Base-by-base conservation (phyloP, 2,329 filamentous ascomycete species). In the Trichoderma sp. region DNA sequence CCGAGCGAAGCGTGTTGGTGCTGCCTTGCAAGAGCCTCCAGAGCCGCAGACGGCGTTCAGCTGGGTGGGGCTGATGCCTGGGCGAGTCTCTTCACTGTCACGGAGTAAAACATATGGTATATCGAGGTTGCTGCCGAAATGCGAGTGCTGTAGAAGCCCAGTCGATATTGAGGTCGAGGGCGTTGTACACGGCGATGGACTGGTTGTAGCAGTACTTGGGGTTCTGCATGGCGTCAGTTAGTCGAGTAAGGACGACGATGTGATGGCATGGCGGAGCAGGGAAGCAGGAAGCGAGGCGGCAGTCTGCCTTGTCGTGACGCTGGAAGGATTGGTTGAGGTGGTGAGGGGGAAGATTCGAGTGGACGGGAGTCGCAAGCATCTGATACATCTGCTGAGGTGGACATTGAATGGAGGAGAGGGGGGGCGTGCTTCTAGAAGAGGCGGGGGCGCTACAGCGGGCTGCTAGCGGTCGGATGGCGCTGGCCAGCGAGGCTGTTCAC, bases 401-500 rank as follows among this genome's bases (percentile, higher is more conserved):
- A 24, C 21, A 24, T 24, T 24, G 21, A 24, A 24, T 24, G 21
- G 21, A 24, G 21, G 21, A 41, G 47, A 17, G 14, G 52, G 21
- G 52, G 52, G 52, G 52, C 12, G 52, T 56, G 52, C 34, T 56
- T 56, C 52, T 56, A 56, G 52, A 26, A 56, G 52, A 56, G 45
- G 34, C 34, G 34, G 52, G 41, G 58, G 58, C 30, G 30, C 44
- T 63, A 45, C 41, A 63, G 59, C 24, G 50, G 59, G 17, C 43
- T 28, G 39, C 21, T 45, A 17, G 57, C 44, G 17, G 34, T 50
- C 39, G 59, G 59, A 62, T 62, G 34, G 59, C 59, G 59, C 59
- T 39, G 58, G 14, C 34, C 21, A 79, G 58, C n/a, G 41, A 21
- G 79, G 21, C 21, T 24, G 39, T 26, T 63, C 24, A 62, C 48